A percentile compares a stretch with the other conserved stretches of the same genome.
Evolutionary conservation across 2,329 filamentous ascomycete species (phyloP).

Genomic region (Aspergillus amoenus): DNA sequence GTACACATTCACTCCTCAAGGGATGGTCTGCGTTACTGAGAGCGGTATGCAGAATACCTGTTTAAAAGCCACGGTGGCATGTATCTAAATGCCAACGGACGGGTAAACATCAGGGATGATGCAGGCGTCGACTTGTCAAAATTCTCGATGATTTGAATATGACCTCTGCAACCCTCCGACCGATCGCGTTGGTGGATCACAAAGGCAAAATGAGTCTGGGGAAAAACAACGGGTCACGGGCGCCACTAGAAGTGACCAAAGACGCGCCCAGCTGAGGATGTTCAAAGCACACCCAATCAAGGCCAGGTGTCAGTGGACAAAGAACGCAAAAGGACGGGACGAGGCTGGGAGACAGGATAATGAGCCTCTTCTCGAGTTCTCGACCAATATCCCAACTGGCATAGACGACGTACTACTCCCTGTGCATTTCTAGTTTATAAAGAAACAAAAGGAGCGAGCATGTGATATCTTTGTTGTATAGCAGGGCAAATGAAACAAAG

Average conservation of each 20-base stretch:
- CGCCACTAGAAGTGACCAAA: neutral
- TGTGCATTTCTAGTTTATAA: neutral
- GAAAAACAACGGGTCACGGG: conserved; percentile 7
- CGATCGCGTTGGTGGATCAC: conserved; percentile 19
- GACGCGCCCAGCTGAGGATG: neutral
- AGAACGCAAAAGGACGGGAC: neutral
- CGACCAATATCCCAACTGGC: too few species aligned
- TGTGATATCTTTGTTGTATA: neutral
- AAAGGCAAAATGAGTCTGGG: conserved; percentile 17
- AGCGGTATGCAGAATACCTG: conserved; percentile 2
- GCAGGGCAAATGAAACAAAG: neutral
- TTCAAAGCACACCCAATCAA: conserved; percentile 12
- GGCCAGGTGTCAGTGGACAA: neutral
- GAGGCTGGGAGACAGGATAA: conserved; percentile 4
- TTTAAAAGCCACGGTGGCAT: conserved; percentile 14
- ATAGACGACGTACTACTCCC: neutral
- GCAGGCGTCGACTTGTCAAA: neutral
- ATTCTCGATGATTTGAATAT: conserved; percentile 2
- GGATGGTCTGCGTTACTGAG: neutral
- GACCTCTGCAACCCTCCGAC: neutral
- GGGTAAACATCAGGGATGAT: neutral
- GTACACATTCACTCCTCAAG: neutral
- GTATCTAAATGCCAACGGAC: conserved; percentile 8
- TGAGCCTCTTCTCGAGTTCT: neutral
- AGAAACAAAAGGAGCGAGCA: neutral